Conservation (phyloP, 2,329 filamentous ascomycete species). For the Fusarium sublunatum region DNA sequence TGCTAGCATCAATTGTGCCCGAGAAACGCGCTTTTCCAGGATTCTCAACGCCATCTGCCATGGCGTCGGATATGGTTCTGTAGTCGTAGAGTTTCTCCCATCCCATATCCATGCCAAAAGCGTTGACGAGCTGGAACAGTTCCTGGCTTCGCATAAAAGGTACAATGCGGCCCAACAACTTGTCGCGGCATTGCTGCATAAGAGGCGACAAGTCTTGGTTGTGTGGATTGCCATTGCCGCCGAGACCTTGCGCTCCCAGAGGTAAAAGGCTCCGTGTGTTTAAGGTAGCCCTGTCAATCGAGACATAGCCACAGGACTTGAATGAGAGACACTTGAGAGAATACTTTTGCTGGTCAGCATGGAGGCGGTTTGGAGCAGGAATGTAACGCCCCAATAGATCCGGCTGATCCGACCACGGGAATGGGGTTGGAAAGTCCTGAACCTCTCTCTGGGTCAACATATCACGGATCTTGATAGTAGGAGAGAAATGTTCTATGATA, state of each 20-base stretch:
- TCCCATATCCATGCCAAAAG: slow-evolving; percentile 52
- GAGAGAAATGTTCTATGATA: slow-evolving; percentile 57
- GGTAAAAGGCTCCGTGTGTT: slow-evolving; percentile 53
- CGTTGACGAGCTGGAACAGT: slow-evolving; percentile 42
- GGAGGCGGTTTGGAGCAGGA: slow-evolving; percentile 38
- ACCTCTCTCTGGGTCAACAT: slow-evolving; percentile 22
- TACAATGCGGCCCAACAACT: slow-evolving; percentile 51
- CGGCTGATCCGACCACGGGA: slow-evolving; percentile 10
- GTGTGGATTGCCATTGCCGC: slow-evolving; percentile 39
- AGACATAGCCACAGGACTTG: slow-evolving; percentile 71
- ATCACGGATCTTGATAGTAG: slow-evolving; percentile 49
- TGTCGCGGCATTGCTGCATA: slow-evolving; percentile 54
- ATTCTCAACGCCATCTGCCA: slow-evolving; percentile 50
- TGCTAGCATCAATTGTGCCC: slow-evolving; percentile 47
- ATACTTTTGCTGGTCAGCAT: slow-evolving; percentile 45
- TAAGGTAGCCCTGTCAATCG: slow-evolving; percentile 52
- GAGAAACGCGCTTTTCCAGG: slow-evolving; percentile 57
- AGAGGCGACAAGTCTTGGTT: slow-evolving; percentile 39
- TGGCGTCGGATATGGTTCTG: slow-evolving; percentile 48
- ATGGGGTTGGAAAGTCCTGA: slow-evolving; percentile 1
- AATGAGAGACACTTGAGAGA: slow-evolving; percentile 59
- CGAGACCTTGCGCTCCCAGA: slow-evolving; percentile 36
- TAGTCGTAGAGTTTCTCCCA: slow-evolving; percentile 53
- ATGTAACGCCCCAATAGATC: slow-evolving; percentile 36
- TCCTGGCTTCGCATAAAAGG: slow-evolving; percentile 49